Conservation (phyloP, 208 protist genomes). For the Leishmania guyanensis region DNA sequence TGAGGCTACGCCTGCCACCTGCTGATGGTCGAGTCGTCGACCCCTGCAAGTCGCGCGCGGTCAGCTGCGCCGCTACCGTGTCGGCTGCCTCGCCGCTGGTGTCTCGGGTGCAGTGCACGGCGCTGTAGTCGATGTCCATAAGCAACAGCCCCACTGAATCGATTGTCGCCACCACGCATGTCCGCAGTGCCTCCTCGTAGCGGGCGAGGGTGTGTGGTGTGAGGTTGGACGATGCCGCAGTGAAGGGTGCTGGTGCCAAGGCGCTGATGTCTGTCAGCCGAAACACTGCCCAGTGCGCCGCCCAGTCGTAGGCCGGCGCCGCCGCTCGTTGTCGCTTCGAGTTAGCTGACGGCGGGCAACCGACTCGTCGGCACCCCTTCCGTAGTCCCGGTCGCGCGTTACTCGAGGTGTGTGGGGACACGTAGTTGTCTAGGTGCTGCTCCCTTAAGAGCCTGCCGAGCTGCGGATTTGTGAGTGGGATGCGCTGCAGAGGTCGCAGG, state of each 20-base stretch:
- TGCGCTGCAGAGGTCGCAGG: conserved; percentile 41
- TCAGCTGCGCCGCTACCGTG: conserved; percentile 5
- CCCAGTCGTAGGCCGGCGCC: conserved; percentile 2
- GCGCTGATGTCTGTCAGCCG: conserved; percentile 8
- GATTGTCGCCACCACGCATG: conserved; percentile 55
- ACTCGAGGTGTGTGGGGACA: conserved; percentile 25
- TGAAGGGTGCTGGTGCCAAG: background rate
- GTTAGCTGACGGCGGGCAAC: background rate
- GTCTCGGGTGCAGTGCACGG: conserved; percentile 10
- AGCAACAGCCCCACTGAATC: conserved; percentile 52
- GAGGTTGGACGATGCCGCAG: background rate
- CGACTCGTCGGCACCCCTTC: background rate
- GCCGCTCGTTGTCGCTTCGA: conserved; percentile 6
- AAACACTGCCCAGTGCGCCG: conserved; percentile 31
- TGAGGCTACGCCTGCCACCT: background rate
- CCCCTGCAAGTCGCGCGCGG: background rate
- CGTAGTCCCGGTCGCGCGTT: background rate
- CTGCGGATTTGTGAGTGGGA: conserved; percentile 11
- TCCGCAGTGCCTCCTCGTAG: conserved; percentile 32
- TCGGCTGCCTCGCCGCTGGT: background rate
- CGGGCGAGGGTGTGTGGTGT: conserved; percentile 15
- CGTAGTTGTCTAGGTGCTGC: conserved; percentile 35
- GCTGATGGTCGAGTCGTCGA: background rate
- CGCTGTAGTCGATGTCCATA: conserved; percentile 62
- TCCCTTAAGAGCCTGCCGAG: conserved; percentile 28